These are phyloP conservation scores for Penicillium paneum DNA, from an alignment of 2,329 filamentous ascomycete species.

Conservation along the genomic window DNA sequence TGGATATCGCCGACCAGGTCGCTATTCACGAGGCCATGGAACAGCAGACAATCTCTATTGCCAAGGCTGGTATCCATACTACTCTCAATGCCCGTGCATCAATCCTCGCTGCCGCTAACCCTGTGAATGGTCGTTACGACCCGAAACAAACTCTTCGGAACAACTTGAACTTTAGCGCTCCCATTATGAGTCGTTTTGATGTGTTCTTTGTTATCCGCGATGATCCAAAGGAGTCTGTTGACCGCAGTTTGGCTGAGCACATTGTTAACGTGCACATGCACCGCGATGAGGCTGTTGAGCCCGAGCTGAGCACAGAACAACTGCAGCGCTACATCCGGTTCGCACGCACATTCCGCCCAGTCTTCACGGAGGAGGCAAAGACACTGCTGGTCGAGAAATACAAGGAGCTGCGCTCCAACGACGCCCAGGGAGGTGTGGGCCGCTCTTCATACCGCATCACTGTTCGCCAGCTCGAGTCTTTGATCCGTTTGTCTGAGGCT, in stretches of 20 bases:
- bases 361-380: constrained; percentile 86
- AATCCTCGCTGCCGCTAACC: constrained; percentile 94
- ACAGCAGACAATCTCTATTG: constrained; percentile 98
- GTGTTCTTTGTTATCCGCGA: constrained; percentile 97
- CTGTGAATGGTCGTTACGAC: constrained; percentile 90
- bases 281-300: constrained; percentile 84
- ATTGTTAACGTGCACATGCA: constrained; percentile 93
- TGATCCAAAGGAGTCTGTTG: constrained; percentile 88
- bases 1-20: constrained; percentile 96
- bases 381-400: constrained; percentile 84
- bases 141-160: constrained; percentile 87
- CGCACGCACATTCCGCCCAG: constrained; percentile 87
- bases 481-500: constrained; percentile 95
- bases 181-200: constrained; percentile 99
- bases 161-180: constrained; percentile 98
- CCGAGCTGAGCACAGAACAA: constrained; percentile 94
- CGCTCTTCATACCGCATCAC: constrained; percentile 97
- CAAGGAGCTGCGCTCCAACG: constrained; percentile 89
- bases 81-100: constrained; percentile 93
- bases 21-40: constrained; percentile 99
- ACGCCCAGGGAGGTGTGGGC: constrained; percentile 89
- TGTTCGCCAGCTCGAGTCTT: constrained; percentile 88
- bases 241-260: constrained; percentile 87
- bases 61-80: constrained; percentile 96
- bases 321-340: constrained; percentile 97